These are phyloP conservation scores for Serpula lacrymans DNA, from an alignment of 768 basidiomycete genomes.

Conservation along the genomic window DNA sequence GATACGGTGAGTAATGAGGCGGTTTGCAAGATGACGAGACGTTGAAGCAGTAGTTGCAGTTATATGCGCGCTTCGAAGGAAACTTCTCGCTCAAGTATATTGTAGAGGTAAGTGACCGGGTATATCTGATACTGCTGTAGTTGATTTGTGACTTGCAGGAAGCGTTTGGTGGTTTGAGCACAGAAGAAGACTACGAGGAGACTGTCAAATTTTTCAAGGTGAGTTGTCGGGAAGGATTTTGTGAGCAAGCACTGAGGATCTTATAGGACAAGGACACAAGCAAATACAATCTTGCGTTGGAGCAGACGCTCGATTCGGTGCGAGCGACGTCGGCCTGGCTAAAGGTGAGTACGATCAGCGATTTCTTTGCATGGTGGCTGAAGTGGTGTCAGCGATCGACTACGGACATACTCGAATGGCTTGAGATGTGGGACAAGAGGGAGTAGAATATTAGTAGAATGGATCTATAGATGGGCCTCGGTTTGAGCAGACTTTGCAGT, in stretches of 20 bases:
- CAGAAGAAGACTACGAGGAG: constrained; percentile 59
- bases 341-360: constrained; percentile 38
- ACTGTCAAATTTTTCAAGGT: constrained; percentile 77
- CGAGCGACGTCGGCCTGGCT: constrained; percentile 59
- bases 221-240: constrained; percentile 16
- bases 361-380: neutral
- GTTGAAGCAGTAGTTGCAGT: constrained; percentile 36
- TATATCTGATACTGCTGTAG: constrained; percentile 2
- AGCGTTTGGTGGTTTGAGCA: constrained; percentile 50
- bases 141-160: constrained; percentile 24
- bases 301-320: constrained; percentile 69
- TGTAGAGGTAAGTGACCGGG: constrained; percentile 42
- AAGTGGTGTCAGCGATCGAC: constrained; percentile 48
- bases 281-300: constrained; percentile 60
- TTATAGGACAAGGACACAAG: constrained; percentile 61
- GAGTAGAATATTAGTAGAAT: too few species aligned
- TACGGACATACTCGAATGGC: constrained; percentile 53
- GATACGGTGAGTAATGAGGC: constrained; percentile 42
- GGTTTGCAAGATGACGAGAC: neutral
- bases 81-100: constrained; percentile 57
- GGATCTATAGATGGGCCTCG: too few species aligned
- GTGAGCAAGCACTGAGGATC: constrained; percentile 4
- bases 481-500: too few species aligned
- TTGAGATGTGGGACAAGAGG: constrained; percentile 33
- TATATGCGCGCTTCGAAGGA: constrained; percentile 67